Base-by-base conservation (phyloP, 208 protist species). In the Borovskyia barvae region DNA sequence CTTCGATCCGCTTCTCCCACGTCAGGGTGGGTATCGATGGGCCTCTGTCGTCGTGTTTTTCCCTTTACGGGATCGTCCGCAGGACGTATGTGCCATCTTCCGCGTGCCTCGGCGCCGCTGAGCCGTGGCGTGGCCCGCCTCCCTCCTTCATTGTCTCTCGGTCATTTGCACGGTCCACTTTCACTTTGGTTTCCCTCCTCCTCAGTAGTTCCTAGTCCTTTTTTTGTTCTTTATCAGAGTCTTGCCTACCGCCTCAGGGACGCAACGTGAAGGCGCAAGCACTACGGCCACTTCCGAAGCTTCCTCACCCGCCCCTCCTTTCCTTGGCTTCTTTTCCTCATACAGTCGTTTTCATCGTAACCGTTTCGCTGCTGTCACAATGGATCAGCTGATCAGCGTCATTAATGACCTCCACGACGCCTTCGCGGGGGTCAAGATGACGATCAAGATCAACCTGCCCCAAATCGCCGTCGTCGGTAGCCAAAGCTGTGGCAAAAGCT, bases 391-490 rank as follows among this genome's bases (percentile, higher is more conserved):
- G 14, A 99, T 99, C 41, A 79, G 94, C 7, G 85, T 99, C 22
- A 97, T 99, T 35, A 99, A 99, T 74, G 93, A 97, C 54, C 80
- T 99, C 20, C 98, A 99, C 50, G 96, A 98, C 81, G 94, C 93
- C 22, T 97, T 97, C 66, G 61, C 83, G 1, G 77, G 66, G 56
- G 73, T 98, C 43, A 94, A 93, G 71, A 91, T 96, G 79, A 85
- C 86, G 45, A 87, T 98, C 42, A 80, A 87, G 51, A 72, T 99
- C 33, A 96, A 99, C 77, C 84, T 99, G 25, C 98, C 98, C 8
- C 98, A 99, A 77, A 99, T 99, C 62, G 97, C 96, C 14, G 98
- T 99, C 26, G 97, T 99, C 25, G 98, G 98, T n/a, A 85, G 83
- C 32, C 97, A 99, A 79, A 96, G 87, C 48, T 93, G 81, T 33